Evolutionary conservation across 148 eudicot genomes (phyloP).

Genomic region (Rhododendron kiyosumense): DNA sequence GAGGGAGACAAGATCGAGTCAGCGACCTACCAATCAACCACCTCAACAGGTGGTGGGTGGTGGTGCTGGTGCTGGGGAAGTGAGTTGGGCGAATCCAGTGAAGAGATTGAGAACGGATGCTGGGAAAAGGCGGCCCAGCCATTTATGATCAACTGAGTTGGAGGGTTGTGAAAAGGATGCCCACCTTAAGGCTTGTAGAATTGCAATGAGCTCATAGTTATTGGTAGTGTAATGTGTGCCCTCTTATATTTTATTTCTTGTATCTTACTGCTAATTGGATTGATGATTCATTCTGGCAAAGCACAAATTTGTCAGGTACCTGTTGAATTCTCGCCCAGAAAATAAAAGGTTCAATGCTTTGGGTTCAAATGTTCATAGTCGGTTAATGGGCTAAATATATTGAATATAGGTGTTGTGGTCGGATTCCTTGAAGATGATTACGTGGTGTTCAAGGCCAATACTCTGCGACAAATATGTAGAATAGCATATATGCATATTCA

Average conservation of each 20-base stretch:
- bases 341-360: not conserved
- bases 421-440: too few relatives aligned
- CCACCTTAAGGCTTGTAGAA: constrained; percentile 21
- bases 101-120: constrained; percentile 81
- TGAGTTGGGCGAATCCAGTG: constrained; percentile 95
- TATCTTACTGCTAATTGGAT: not conserved
- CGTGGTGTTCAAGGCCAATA: too few relatives aligned
- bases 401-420: too few relatives aligned
- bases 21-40: constrained; percentile 33
- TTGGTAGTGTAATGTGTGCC: not conserved
- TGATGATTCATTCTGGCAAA: not conserved
- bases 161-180: constrained; percentile 10
- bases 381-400: too few relatives aligned
- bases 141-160: constrained; percentile 31
- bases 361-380: too few relatives aligned
- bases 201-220: constrained; percentile 16
- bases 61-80: constrained; percentile 26
- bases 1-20: constrained; percentile 22
- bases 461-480: too few relatives aligned
- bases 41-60: constrained; percentile 42
- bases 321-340: not conserved
- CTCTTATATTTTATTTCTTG: not conserved
- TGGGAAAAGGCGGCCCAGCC: constrained; percentile 79
- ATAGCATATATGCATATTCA: too few relatives aligned
- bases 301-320: not conserved